These are phyloP conservation scores for Carex arenaria DNA, from an alignment of 202 grass and related monocot species.

Conservation along the genomic window DNA sequence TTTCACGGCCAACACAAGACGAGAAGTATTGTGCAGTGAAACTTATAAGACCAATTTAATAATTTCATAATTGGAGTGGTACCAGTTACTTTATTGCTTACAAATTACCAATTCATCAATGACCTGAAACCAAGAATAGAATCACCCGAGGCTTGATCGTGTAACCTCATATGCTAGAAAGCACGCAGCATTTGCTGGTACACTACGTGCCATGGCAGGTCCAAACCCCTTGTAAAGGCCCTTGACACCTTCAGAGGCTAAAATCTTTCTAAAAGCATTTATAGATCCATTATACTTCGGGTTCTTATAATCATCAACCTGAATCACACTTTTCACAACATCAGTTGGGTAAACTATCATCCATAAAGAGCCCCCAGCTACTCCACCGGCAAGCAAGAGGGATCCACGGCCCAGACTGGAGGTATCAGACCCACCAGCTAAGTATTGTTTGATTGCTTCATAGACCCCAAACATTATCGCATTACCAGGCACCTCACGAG, in stretches of 20 bases:
- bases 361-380: slow-evolving; percentile 64
- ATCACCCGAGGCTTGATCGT: slow-evolving; percentile 55
- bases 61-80: background rate
- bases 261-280: slow-evolving; percentile 63
- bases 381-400: slow-evolving; percentile 49
- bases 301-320: slow-evolving; percentile 84
- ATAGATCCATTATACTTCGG: slow-evolving; percentile 64
- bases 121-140: background rate
- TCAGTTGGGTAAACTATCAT: slow-evolving; percentile 62
- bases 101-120: background rate
- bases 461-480: slow-evolving; percentile 74
- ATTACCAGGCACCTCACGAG: slow-evolving; percentile 70
- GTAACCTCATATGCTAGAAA: slow-evolving; percentile 81
- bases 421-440: slow-evolving; percentile 57
- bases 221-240: slow-evolving; percentile 88
- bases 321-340: slow-evolving; percentile 85
- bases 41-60: background rate
- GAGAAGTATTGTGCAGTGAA: background rate
- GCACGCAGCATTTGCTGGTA: slow-evolving; percentile 70
- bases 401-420: slow-evolving; percentile 56
- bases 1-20: too few relatives aligned
- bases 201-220: slow-evolving; percentile 77
- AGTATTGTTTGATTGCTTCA: slow-evolving; percentile 52
- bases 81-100: background rate
- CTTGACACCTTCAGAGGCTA: slow-evolving; percentile 61